Evolutionary conservation across 2,329 filamentous ascomycete species (phyloP).

Genomic region (Monosporascus cannonballus): DNA sequence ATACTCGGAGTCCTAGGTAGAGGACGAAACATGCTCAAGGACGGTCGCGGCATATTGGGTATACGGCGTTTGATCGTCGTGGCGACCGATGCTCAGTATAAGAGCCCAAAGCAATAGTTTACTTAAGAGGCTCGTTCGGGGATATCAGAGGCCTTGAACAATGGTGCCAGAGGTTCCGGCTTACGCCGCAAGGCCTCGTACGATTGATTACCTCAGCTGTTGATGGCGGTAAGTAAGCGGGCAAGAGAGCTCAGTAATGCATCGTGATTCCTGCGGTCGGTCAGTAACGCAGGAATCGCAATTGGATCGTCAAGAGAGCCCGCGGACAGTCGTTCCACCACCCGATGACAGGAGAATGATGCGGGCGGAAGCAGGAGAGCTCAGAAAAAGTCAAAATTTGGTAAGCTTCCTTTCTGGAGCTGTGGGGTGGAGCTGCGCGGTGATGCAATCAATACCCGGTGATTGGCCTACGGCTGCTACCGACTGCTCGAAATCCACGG

Average conservation of each 20-base stretch:
- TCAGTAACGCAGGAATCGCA: neutral
- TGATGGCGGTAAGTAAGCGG: neutral
- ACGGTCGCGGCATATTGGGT: neutral
- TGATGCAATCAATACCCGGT: neutral
- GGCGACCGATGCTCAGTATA: neutral
- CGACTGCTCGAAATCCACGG: too few species aligned
- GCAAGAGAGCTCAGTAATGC: neutral
- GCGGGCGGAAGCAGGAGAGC: neutral
- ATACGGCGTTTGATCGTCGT: neutral
- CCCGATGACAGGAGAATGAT: neutral
- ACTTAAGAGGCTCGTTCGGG: neutral
- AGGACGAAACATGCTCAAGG: neutral
- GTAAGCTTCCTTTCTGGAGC: neutral
- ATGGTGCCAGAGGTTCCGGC: neutral
- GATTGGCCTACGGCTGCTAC: neutral
- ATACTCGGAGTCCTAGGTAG: neutral
- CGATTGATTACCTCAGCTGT: neutral
- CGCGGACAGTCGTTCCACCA: neutral
- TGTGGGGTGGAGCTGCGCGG: constrained; percentile 1
- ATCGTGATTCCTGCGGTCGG: neutral
- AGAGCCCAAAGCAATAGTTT: neutral
- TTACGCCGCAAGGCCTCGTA: neutral
- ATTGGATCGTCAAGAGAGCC: neutral
- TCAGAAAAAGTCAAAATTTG: neutral
- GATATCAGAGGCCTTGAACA: neutral